Conservation (phyloP, 192 early-diverging fungal species). For the Mycoemilia scoparia region DNA sequence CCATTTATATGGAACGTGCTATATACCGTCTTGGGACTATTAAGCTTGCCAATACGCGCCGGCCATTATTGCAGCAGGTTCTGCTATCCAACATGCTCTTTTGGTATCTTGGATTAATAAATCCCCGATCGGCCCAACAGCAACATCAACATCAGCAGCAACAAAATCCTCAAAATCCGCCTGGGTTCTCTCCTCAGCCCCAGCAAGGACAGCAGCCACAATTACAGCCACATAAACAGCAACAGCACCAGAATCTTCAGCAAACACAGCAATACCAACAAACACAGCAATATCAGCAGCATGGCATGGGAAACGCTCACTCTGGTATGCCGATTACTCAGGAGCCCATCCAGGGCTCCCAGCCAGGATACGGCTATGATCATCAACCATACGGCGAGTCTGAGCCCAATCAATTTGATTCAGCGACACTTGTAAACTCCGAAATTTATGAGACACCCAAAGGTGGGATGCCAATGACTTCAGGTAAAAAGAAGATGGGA, state of each 20-base stretch:
- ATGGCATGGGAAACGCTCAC: constrained; percentile 4
- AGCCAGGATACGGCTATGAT: too few relatives aligned
- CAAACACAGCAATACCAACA: constrained; percentile 1
- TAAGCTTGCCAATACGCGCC: constrained; percentile 55
- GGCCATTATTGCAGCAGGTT: constrained; percentile 55
- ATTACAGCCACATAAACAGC: constrained; percentile 10
- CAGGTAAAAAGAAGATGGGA: constrained; percentile 1
- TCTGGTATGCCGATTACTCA: too few relatives aligned
- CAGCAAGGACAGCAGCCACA: constrained; percentile 4
- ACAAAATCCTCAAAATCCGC: constrained; percentile 3
- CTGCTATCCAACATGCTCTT: constrained; percentile 66
- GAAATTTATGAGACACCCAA: neutral
- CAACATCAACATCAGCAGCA: constrained; percentile 14
- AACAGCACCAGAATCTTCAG: constrained; percentile 12
- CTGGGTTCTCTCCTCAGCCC: too few relatives aligned
- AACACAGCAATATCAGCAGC: constrained; percentile 2
- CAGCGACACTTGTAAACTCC: neutral
- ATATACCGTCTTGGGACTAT: constrained; percentile 55
- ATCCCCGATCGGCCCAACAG: constrained; percentile 23
- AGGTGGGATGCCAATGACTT: constrained; percentile 1
- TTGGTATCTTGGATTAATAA: constrained; percentile 59
- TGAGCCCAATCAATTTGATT: too few relatives aligned
- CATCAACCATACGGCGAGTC: too few relatives aligned
- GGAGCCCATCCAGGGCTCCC: too few relatives aligned
- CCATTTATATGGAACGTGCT: constrained; percentile 59